phyloP scores from a whole-genome alignment of 1,284 basidiomycete genomes.

The Apiotrichum siamense region DNA sequence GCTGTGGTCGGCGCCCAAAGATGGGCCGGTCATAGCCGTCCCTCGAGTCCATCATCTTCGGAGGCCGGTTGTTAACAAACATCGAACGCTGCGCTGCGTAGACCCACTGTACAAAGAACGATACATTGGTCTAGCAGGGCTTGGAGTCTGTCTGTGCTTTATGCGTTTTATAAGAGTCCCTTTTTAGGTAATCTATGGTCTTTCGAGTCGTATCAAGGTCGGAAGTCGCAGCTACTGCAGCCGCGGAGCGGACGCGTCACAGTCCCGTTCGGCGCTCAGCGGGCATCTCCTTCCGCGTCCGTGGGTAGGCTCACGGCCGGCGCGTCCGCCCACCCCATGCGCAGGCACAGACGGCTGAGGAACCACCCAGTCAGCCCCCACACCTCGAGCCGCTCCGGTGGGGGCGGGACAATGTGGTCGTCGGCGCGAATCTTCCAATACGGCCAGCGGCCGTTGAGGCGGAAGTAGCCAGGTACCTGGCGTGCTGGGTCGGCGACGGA shows the following conservation, averaged over 20 bases:
- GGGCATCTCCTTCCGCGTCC: slow-evolving; percentile 1
- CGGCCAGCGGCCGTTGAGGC: slow-evolving; percentile 27
- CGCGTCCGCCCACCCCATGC: slow-evolving; percentile 28
- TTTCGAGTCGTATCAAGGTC: no score
- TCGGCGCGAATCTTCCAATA: slow-evolving; percentile 33
- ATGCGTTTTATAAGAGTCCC: neutral
- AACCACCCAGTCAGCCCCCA: slow-evolving; percentile 46
- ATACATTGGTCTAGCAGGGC: neutral
- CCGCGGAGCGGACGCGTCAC: no score
- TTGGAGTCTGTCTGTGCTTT: neutral
- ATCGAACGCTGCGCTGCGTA: no score
- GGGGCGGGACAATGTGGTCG: slow-evolving; percentile 22
- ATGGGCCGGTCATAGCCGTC: no score
- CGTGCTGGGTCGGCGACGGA: slow-evolving; percentile 17
- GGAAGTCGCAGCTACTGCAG: no score
- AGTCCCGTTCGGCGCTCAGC: neutral
- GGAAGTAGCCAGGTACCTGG: slow-evolving; percentile 30
- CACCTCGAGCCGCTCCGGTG: slow-evolving; percentile 23
- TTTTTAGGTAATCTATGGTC: no score
- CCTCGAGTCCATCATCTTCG: no score
- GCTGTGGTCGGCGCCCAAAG: no score
- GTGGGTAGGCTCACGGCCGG: slow-evolving; percentile 13
- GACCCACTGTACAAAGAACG: neutral
- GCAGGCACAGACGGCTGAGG: slow-evolving; percentile 27
- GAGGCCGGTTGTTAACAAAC: no score